Evolutionary conservation across 345 rosid species (phyloP).

Genomic region (Melastoma malabathricum): DNA sequence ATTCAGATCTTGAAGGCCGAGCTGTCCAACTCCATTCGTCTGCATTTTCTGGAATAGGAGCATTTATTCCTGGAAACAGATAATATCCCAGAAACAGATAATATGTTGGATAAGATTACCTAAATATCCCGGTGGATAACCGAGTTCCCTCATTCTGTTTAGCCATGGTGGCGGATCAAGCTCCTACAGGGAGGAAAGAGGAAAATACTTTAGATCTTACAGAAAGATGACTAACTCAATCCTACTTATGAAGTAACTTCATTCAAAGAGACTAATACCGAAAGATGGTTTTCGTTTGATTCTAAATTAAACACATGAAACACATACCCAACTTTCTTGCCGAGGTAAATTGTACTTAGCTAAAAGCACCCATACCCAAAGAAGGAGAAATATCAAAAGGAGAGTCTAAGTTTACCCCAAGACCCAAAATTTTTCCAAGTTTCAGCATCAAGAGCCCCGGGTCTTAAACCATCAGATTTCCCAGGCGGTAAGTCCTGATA

Average conservation of each 20-base stretch:
- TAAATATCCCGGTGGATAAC: slow-evolving; percentile 92
- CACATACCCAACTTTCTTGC: too few relatives aligned
- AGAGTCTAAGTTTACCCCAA: slow-evolving; percentile 41
- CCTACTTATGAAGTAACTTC: neutral
- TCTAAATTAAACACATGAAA: too few relatives aligned
- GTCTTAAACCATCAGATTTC: slow-evolving; percentile 77
- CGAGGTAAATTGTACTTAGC: too few relatives aligned
- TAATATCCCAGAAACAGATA: neutral
- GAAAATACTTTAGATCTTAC: neutral
- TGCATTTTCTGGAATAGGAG: slow-evolving; percentile 66
- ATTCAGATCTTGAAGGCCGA: slow-evolving; percentile 24
- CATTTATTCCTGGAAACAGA: slow-evolving; percentile 90
- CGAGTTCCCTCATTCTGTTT: slow-evolving; percentile 86
- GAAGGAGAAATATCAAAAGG: neutral
- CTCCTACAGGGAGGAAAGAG: slow-evolving; percentile 30
- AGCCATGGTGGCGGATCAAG: slow-evolving; percentile 99
- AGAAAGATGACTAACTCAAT: neutral
- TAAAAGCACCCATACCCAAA: too few relatives aligned
- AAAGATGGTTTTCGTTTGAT: too few relatives aligned
- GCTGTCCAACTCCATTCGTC: slow-evolving; percentile 56
- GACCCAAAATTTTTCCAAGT: slow-evolving; percentile 66
- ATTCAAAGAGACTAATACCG: too few relatives aligned
- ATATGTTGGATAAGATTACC: slow-evolving; percentile 25
- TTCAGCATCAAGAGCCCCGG: slow-evolving; percentile 72
- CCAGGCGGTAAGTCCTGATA: slow-evolving; percentile 58